phyloP scores from a whole-genome alignment of 2,329 filamentous ascomycete species.

The Aspergillus pseudoglaucus region DNA sequence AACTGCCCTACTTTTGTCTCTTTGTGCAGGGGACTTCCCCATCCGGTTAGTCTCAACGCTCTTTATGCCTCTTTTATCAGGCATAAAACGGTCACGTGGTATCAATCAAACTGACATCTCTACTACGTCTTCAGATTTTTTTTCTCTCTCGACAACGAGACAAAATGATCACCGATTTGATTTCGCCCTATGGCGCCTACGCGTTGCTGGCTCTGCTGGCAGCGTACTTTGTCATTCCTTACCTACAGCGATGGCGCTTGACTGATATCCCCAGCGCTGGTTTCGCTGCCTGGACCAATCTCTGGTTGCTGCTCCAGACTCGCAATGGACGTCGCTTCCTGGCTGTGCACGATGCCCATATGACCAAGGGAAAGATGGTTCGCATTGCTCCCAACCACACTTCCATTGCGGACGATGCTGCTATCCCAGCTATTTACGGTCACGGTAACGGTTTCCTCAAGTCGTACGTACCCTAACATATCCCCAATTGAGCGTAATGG shows the following conservation, averaged over 20 bases:
- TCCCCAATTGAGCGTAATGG: not conserved
- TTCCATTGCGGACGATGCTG: slow-evolving; percentile 71
- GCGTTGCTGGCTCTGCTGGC: slow-evolving; percentile 45
- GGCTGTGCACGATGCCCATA: slow-evolving; percentile 65
- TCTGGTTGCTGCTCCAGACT: slow-evolving; percentile 68
- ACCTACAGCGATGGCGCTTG: slow-evolving; percentile 50
- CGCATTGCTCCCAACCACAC: slow-evolving; percentile 80
- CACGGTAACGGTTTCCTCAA: slow-evolving; percentile 72
- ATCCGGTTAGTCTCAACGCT: not conserved
- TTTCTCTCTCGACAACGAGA: not conserved
- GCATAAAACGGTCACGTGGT: not conserved
- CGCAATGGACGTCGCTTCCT: slow-evolving; percentile 60
- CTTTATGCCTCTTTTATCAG: not conserved
- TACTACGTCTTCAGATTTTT: not conserved
- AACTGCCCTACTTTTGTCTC: too few relatives aligned
- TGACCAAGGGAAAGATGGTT: slow-evolving; percentile 70
- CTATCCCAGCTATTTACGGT: slow-evolving; percentile 71
- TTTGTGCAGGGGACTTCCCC: too few relatives aligned
- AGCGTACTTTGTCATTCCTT: slow-evolving; percentile 53
- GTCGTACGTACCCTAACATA: slow-evolving; percentile 44
- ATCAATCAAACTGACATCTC: slow-evolving; percentile 1
- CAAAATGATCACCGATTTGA: slow-evolving; percentile 22
- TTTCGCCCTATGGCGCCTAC: slow-evolving; percentile 28
- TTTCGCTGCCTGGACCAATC: slow-evolving; percentile 61
- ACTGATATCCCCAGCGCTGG: slow-evolving; percentile 46